Base-by-base conservation (phyloP, 1,139 yeast genomes). In the Saccharomyces pastorianus region DNA sequence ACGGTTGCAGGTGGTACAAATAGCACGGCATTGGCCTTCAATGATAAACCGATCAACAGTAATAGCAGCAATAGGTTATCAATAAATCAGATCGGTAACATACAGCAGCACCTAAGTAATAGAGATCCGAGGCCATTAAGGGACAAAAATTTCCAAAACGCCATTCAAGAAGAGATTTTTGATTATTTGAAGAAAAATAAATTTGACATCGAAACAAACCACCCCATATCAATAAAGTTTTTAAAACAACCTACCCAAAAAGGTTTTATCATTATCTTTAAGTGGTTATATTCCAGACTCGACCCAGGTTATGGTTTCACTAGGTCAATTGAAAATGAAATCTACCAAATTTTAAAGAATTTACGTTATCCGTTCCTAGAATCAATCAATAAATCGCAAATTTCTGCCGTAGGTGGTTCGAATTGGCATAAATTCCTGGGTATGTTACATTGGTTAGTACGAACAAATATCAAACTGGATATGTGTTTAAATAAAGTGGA, bases 321-420 rank as follows among this genome's bases (percentile, higher is more conserved):
- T 28, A 82, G 79, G 64, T 76, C 87, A 14, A 78, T 86, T 47
- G 96, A 90, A 59, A 78, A 80, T 53, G 97, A 90, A 59, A 88
- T 90, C 8, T 84, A 84, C 61, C 76, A 79, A 23, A 72, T 88
- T 17, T 72, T 90, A 60, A 84, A 82, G 64, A 76, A 77, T 32
- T 70, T 89, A 58, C 81, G 80, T 52, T 90, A 90, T 64, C 97
- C 98, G 1, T 88, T 85, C 67, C 69, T 89, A 55, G 96, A 88
- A 48, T 76, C 87, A 0, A 83, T 90, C 49, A 87, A 85, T 68
- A 82, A 90, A 64, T 84, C 93, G 0, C 96, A 88, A 66, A 83
- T 90, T 34, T 83, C 91, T 51, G 96, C 96, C 0, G 96, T 89
- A 6, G 96, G 96, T 1, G 96, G 96, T 1, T 85, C 85, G 56